Evolutionary conservation across 306 rosid genomes (phyloP).

Genomic region (Alnus rubra): DNA sequence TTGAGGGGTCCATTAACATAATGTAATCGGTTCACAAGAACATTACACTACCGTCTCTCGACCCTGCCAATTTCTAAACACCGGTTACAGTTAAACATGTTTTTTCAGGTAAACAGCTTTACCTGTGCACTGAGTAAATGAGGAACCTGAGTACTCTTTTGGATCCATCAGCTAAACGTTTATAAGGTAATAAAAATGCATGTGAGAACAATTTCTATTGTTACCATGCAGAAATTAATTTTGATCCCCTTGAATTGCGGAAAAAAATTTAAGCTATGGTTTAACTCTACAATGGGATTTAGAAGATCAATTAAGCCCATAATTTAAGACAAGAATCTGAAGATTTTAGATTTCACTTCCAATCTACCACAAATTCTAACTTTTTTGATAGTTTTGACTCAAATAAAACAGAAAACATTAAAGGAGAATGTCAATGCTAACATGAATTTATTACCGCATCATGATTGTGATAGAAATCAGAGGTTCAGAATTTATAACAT

Average conservation of each 20-base stretch:
- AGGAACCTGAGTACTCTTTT: too few species aligned
- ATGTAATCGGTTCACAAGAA: too few species aligned
- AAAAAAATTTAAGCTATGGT: constrained; percentile 1
- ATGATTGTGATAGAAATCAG: not conserved
- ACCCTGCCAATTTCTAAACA: too few species aligned
- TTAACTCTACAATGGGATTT: not conserved
- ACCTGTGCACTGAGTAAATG: too few species aligned
- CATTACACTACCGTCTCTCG: too few species aligned
- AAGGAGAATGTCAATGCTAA: not conserved
- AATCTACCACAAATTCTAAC: not conserved
- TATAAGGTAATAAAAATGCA: constrained; percentile 9
- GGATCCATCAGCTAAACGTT: too few species aligned
- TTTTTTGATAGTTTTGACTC: not conserved
- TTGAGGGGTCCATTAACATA: too few species aligned
- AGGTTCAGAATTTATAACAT: not conserved
- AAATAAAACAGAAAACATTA: not conserved
- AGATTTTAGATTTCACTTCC: not conserved
- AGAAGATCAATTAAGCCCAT: not conserved
- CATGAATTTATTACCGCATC: not conserved
- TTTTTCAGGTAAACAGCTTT: too few species aligned
- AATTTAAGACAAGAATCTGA: not conserved
- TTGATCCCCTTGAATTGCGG: not conserved
- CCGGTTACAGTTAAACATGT: too few species aligned
- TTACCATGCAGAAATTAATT: too few species aligned
- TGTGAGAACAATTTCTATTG: too few species aligned